These are phyloP conservation scores for Pleodorina starrii DNA, from an alignment of 139 green algal genomes.

Conservation along the genomic window DNA sequence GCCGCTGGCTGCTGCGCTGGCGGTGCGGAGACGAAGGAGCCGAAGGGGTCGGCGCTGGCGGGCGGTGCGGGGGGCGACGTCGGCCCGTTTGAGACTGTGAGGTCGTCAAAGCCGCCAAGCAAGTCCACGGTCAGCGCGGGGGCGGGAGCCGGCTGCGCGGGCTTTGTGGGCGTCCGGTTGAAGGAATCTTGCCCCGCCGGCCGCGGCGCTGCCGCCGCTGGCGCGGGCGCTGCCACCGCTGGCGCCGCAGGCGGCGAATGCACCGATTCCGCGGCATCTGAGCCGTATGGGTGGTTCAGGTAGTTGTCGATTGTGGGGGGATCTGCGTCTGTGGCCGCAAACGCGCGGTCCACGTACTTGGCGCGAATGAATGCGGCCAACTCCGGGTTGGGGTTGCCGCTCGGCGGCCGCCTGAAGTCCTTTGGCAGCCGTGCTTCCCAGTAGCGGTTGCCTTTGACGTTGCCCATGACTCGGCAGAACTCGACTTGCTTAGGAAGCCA, in stretches of 20 bases:
- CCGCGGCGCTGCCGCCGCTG: neutral
- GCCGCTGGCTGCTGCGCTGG: neutral
- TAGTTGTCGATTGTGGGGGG: slow-evolving; percentile 90
- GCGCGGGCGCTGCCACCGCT: neutral
- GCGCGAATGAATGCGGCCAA: slow-evolving; percentile 87
- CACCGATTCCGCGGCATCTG: neutral
- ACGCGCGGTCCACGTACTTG: slow-evolving; percentile 82
- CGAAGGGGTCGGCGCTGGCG: slow-evolving; percentile 31
- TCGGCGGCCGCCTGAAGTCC: slow-evolving; percentile 79
- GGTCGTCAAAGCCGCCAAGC: slow-evolving; percentile 54
- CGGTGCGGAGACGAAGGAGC: slow-evolving; percentile 32
- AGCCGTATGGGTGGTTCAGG: slow-evolving; percentile 73
- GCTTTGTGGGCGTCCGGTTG: neutral
- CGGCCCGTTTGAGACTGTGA: neutral
- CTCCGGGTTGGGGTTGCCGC: slow-evolving; percentile 76
- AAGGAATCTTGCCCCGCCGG: neutral
- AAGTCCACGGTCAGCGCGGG: slow-evolving; percentile 40
- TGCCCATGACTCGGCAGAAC: slow-evolving; percentile 89
- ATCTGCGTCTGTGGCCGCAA: slow-evolving; percentile 63
- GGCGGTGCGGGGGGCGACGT: neutral
- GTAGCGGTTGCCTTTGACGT: slow-evolving; percentile 82
- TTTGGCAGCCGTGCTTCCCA: slow-evolving; percentile 89
- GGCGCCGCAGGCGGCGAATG: neutral
- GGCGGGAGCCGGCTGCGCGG: neutral
- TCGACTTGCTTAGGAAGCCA: slow-evolving; percentile 95